Evolutionary conservation across 140 eudicot genomes (phyloP).

Genomic region (Stevia rebaudiana): DNA sequence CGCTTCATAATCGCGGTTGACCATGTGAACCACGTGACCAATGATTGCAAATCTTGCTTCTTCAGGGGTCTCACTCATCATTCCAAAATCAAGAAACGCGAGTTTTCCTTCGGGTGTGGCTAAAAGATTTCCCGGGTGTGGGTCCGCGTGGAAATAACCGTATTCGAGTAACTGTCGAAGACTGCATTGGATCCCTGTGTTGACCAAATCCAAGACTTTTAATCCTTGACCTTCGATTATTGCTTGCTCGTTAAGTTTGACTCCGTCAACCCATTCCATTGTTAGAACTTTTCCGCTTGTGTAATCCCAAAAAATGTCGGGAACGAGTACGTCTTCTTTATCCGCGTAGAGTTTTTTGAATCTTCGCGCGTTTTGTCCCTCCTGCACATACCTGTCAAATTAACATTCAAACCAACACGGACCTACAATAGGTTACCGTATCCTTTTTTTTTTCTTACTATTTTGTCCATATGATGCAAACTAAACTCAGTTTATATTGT

Average conservation of each 20-base stretch:
- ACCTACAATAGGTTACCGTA: constrained; percentile 14
- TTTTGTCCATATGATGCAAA: not conserved
- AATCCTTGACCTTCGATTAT: constrained; percentile 90
- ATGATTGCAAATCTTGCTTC: constrained; percentile 86
- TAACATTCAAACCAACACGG: constrained; percentile 60
- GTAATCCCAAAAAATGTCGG: constrained; percentile 94
- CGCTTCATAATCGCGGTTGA: constrained; percentile 95
- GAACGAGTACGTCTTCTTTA: constrained; percentile 86
- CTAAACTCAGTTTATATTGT: not conserved
- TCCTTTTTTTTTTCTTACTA: not conserved
- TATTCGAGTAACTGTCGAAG: constrained; percentile 89
- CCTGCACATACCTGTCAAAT: constrained; percentile 90
- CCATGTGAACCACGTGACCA: constrained; percentile 99
- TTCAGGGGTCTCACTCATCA: constrained; percentile 99
- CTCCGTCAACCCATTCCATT: constrained; percentile 98
- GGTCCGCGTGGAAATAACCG: constrained; percentile 96
- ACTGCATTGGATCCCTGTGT: constrained; percentile 87
- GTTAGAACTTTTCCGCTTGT: constrained; percentile 83
- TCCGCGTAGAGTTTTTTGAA: constrained; percentile 88
- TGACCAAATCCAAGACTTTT: constrained; percentile 81
- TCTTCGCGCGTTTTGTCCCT: constrained; percentile 96
- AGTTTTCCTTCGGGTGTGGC: constrained; percentile 98
- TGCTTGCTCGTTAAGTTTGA: constrained; percentile 78
- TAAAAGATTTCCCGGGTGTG: constrained; percentile 96
- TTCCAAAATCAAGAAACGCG: constrained; percentile 94